Base-by-base conservation (phyloP, 495 filamentous ascomycete species). In the Xylaria flabelliformis region DNA sequence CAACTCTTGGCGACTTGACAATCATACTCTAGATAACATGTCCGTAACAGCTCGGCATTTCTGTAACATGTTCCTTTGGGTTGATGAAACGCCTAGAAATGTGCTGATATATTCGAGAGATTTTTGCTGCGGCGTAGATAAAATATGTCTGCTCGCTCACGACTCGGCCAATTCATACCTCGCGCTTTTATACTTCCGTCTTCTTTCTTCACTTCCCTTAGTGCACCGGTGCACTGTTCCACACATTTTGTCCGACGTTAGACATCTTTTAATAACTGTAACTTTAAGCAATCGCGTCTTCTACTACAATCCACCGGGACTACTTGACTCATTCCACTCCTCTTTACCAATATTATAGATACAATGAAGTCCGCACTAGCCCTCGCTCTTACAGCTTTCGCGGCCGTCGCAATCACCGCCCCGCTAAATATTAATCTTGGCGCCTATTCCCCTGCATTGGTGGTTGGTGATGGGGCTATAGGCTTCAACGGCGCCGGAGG, bases 361-460 rank as follows among this genome's bases (percentile, higher is more conserved):
- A 65, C 64, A 72, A 77, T 77, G 76, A 77, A 76, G 66, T 74
- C 73, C n/a, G 24, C 64, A 53, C 55, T 78, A 50, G 55, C 74
- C 21, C 36, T 77, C 17, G 24, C 75, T 56, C 48, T 82, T 17
- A 73, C 75, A 29, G 41, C 71, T 1, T 48, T 75, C 29, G 15
- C 72, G 21, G 67, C 73, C 21, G 42, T 77, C 32, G 67, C 74
- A 55, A 65, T 70, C 53, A 76, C 83, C 58, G 75, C 83, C 66
- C 87, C 86, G 12, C 79, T 88, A 6, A 88, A 88, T 80, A 88
- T 88, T 82, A 88, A 88, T 80, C 80, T 88, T 36, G 87, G 85
- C 24, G 86, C 87, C n/a, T 88, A 87, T 75, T 88, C 86, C 13
- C 87, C 86, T 17, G 87, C 87, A 41, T 69, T 88, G 77, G 87